phyloP scores from a whole-genome alignment of 2,329 filamentous ascomycete genomes.

The Sarocladiaceae sp. region DNA sequence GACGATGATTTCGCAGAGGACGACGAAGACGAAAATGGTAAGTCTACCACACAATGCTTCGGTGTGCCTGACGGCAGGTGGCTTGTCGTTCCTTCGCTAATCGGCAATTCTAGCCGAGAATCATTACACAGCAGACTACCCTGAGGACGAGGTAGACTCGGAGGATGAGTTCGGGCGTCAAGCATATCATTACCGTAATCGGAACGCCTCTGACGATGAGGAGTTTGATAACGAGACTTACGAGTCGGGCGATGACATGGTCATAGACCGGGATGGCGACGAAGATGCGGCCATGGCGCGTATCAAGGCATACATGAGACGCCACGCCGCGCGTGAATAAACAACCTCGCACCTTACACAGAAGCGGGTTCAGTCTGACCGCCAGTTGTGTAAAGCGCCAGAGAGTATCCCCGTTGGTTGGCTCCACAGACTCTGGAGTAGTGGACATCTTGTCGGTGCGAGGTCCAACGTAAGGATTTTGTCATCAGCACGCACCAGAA shows the following conservation, averaged over 20 bases:
- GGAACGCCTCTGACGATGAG: constrained; percentile 51
- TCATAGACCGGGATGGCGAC: constrained; percentile 34
- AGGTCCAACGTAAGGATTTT: too few species aligned
- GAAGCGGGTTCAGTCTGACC: too few species aligned
- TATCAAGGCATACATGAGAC: constrained; percentile 33
- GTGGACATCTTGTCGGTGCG: too few species aligned
- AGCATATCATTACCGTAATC: constrained; percentile 50
- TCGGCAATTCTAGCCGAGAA: constrained; percentile 55
- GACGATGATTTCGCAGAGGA: constrained; percentile 56
- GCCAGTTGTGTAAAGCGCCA: too few species aligned
- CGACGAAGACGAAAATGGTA: constrained; percentile 64
- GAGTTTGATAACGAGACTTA: constrained; percentile 43
- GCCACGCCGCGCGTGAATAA: constrained; percentile 11
- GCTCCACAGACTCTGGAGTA: too few species aligned
- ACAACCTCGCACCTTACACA: too few species aligned
- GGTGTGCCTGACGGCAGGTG: neutral
- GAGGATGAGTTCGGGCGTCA: constrained; percentile 53
- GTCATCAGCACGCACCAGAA: neutral
- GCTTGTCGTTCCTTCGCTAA: constrained; percentile 3
- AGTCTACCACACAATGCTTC: constrained; percentile 14
- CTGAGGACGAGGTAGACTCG: constrained; percentile 71
- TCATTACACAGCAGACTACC: constrained; percentile 75
- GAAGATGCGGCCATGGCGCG: constrained; percentile 32
- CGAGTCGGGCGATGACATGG: constrained; percentile 29
- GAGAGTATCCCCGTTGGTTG: too few species aligned